These are phyloP conservation scores for Botrytis deweyae DNA, from an alignment of 2,329 filamentous ascomycete species.

Conservation along the genomic window DNA sequence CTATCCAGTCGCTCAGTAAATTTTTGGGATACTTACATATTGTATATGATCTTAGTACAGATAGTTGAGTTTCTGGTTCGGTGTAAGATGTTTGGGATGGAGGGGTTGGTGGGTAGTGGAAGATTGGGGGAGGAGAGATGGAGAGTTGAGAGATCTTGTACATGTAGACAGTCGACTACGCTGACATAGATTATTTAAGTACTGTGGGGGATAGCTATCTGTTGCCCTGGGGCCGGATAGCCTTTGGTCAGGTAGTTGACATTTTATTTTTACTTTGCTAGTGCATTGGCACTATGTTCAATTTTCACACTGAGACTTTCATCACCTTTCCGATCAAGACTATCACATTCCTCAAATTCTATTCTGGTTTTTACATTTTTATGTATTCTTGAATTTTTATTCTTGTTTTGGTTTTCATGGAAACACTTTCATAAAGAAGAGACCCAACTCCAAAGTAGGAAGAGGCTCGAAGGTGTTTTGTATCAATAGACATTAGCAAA, in stretches of 20 bases:
- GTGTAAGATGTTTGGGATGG: not conserved
- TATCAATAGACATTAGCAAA: not conserved
- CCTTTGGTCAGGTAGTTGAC: not conserved
- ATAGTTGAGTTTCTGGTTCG: not conserved
- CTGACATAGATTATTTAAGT: fast-evolving
- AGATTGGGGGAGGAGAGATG: not conserved
- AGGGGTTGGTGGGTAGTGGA: not conserved
- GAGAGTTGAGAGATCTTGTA: not conserved
- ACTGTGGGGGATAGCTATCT: not conserved
- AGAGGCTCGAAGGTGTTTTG: not conserved
- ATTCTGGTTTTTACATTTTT: not conserved
- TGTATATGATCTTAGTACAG: not conserved
- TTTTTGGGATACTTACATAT: not conserved
- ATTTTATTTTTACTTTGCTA: not conserved
- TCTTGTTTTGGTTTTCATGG: not conserved
- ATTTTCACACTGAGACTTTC: not conserved
- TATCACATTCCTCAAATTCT: not conserved
- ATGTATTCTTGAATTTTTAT: not conserved
- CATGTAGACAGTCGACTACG: not conserved
- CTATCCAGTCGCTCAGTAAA: not conserved
- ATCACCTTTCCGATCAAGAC: not conserved
- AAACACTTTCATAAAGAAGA: not conserved
- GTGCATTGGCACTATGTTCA: not conserved
- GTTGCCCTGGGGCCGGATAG: not conserved
- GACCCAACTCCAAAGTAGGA: not conserved